Percentiles rank a stretch among this genome's conserved stretches.
phyloP scores from a whole-genome alignment of 441 rosid species.

The Pelargonium myrrhifolium region DNA sequence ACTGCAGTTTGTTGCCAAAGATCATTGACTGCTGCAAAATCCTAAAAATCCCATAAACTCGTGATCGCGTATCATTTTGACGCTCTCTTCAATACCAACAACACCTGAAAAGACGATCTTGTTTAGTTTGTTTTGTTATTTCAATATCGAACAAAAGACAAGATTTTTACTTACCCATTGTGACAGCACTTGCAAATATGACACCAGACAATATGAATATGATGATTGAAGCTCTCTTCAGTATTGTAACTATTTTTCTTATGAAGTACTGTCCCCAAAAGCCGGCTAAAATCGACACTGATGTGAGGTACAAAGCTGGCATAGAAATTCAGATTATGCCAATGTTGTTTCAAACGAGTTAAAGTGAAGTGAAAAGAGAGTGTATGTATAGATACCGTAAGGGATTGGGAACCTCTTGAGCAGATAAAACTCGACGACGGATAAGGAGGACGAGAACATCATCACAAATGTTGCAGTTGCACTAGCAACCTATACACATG shows the following conservation, averaged over 20 bases:
- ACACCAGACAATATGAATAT: slow-evolving; percentile 77
- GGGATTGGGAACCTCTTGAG: slow-evolving; percentile 92
- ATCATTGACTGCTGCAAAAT: slow-evolving; percentile 66
- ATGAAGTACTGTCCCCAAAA: slow-evolving; percentile 86
- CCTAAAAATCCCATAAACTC: slow-evolving; percentile 87
- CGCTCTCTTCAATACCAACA: slow-evolving; percentile 51
- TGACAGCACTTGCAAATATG: slow-evolving; percentile 74
- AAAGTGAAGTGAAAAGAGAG: not conserved
- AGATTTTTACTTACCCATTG: slow-evolving; percentile 35
- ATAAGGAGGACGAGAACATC: slow-evolving; percentile 90
- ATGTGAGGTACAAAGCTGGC: slow-evolving; percentile 64
- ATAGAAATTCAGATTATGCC: not conserved
- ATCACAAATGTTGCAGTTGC: slow-evolving; percentile 95
- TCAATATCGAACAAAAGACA: not conserved
- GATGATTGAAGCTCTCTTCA: slow-evolving; percentile 60
- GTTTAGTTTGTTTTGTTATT: not conserved
- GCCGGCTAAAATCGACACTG: slow-evolving; percentile 64
- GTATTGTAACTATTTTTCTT: slow-evolving; percentile 49
- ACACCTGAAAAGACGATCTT: slow-evolving; percentile 39
- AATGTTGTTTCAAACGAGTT: not conserved
- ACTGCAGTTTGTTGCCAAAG: slow-evolving; percentile 20
- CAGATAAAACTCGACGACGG: slow-evolving; percentile 84
- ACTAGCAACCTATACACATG: slow-evolving; percentile 65
- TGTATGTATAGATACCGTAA: slow-evolving; percentile 48
- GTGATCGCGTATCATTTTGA: slow-evolving; percentile 57